Evolutionary conservation across 2,329 filamentous ascomycete genomes (phyloP).

Genomic region (Aspergillus sp.): DNA sequence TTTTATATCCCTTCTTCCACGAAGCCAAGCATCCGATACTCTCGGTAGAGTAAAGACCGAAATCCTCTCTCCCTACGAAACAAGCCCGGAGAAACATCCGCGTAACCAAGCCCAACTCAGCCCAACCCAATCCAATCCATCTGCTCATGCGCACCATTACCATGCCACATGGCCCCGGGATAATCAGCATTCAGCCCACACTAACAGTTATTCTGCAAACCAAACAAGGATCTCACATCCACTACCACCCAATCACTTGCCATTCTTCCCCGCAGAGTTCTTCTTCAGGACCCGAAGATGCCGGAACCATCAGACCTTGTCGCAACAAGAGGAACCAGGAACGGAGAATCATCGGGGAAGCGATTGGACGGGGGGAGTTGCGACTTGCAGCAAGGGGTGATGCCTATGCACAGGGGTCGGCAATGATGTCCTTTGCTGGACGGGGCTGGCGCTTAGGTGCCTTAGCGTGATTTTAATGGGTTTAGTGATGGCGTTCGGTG

Average conservation of each 20-base stretch:
- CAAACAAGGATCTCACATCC: not conserved
- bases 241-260: not conserved
- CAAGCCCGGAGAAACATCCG: not conserved
- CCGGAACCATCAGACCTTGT: not conserved
- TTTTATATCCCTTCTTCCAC: not conserved
- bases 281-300: not conserved
- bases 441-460: too few relatives aligned
- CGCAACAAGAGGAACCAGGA: not conserved
- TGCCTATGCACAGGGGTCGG: not conserved
- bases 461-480: too few relatives aligned
- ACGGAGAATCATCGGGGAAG: not conserved
- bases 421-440: not conserved
- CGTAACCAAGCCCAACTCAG: too few relatives aligned
- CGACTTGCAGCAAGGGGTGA: too few relatives aligned
- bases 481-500: too few relatives aligned
- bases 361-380: not conserved
- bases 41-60: not conserved
- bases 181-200: not conserved
- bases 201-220: not conserved
- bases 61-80: not conserved
- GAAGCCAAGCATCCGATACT: not conserved
- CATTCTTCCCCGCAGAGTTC: not conserved
- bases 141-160: not conserved
- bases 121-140: not conserved
- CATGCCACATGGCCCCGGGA: not conserved